These are phyloP conservation scores for Ophiobolus disseminans DNA, from an alignment of 2,329 filamentous ascomycete species.

Conservation along the genomic window DNA sequence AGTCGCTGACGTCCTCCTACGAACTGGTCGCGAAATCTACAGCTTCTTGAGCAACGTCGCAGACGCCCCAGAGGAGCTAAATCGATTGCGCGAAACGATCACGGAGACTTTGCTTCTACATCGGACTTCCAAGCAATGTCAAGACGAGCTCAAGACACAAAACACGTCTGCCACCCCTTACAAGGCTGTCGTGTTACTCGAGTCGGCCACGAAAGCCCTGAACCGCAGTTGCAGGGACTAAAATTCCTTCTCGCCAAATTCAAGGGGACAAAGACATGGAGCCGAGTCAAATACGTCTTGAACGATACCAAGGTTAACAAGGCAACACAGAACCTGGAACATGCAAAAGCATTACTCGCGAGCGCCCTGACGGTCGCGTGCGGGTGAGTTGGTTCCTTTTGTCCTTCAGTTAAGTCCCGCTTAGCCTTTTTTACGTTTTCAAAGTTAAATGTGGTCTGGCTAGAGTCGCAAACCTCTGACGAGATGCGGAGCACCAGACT, in stretches of 20 bases:
- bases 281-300: slow-evolving; percentile 13
- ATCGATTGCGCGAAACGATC: slow-evolving; percentile 8
- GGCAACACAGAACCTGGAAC: slow-evolving; percentile 10
- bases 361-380: slow-evolving; percentile 10
- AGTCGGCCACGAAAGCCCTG: slow-evolving; percentile 3
- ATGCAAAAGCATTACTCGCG: slow-evolving; percentile 5
- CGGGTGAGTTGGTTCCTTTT: slow-evolving; percentile 1
- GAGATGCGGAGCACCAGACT: too few species aligned
- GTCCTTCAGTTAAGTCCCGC: too few species aligned
- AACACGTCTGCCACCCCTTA: neutral
- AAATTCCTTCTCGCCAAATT: slow-evolving; percentile 2
- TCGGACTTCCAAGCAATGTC: slow-evolving; percentile 1
- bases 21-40: slow-evolving; percentile 16
- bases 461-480: too few species aligned
- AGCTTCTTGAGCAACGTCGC: slow-evolving; percentile 17
- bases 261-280: slow-evolving; percentile 13
- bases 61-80: slow-evolving; percentile 17
- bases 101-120: slow-evolving; percentile 8
- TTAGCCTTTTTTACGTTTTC: too few species aligned
- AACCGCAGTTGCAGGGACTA: slow-evolving; percentile 12
- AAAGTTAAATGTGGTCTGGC: too few species aligned
- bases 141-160: slow-evolving; percentile 2
- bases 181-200: neutral
- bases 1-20: slow-evolving; percentile 19
- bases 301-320: slow-evolving; percentile 12